Evolutionary conservation across 1,284 basidiomycete genomes (phyloP).

Genomic region (Tranzscheliella williamsii): DNA sequence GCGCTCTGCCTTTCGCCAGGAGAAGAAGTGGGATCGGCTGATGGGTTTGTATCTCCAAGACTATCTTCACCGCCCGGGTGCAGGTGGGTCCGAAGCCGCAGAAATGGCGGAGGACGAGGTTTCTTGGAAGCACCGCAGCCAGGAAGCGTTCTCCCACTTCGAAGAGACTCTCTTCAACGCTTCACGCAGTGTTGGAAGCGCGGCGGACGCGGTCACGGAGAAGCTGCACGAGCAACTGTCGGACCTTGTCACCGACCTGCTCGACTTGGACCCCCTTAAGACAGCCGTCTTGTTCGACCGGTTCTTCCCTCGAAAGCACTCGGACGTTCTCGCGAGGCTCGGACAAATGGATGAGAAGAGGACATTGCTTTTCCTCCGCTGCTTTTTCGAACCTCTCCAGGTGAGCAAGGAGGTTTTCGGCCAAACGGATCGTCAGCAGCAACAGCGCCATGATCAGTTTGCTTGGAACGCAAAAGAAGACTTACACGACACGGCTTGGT

Average conservation of each 20-base stretch:
- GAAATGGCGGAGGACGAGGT: not conserved
- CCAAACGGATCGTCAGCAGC: slow-evolving; percentile 13
- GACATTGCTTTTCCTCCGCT: slow-evolving; percentile 77
- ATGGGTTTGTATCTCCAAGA: slow-evolving; percentile 21
- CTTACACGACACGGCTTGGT: not conserved
- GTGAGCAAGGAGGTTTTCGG: slow-evolving; percentile 61
- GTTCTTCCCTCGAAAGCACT: slow-evolving; percentile 68
- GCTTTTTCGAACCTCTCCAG: slow-evolving; percentile 70
- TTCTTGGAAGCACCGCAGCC: not conserved
- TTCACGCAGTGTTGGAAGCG: slow-evolving; percentile 4
- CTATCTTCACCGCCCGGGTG: slow-evolving; percentile 7
- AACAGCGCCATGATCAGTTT: slow-evolving; percentile 3
- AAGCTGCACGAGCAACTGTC: slow-evolving; percentile 37
- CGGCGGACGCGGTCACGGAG: slow-evolving; percentile 2
- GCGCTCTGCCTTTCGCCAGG: slow-evolving; percentile 75
- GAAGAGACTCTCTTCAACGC: slow-evolving; percentile 39
- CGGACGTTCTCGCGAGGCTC: slow-evolving; percentile 60
- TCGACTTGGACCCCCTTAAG: slow-evolving; percentile 69
- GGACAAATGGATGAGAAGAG: slow-evolving; percentile 64
- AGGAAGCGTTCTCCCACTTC: slow-evolving; percentile 28
- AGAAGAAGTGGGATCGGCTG: slow-evolving; percentile 72
- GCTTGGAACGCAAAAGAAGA: not conserved
- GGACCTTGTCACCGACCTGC: slow-evolving; percentile 62
- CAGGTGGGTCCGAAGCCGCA: not conserved
- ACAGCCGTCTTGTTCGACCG: slow-evolving; percentile 78